Percentiles rank a stretch among this genome's conserved stretches.
phyloP scores from a whole-genome alignment of 768 basidiomycete species.

The Lentinula sp. region DNA sequence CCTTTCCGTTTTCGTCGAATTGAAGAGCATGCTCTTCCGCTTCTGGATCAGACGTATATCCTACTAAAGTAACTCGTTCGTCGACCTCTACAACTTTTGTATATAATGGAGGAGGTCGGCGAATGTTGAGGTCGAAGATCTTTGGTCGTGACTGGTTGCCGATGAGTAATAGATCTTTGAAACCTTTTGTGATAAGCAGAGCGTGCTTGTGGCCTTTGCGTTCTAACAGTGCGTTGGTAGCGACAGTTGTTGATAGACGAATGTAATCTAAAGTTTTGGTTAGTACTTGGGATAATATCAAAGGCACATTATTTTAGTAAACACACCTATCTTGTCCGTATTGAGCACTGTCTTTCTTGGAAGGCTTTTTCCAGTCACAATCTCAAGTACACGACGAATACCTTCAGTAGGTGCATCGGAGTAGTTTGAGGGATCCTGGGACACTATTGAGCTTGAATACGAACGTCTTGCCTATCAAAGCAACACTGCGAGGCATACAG shows the following conservation, averaged over 20 bases:
- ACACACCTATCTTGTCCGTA: constrained; percentile 75
- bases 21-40: constrained; percentile 70
- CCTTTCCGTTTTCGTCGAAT: constrained; percentile 68
- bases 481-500: constrained; percentile 33
- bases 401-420: constrained; percentile 92
- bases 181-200: constrained; percentile 85
- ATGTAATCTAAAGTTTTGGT: constrained; percentile 65
- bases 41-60: constrained; percentile 86
- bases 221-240: constrained; percentile 93
- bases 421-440: constrained; percentile 86
- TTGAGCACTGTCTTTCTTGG: constrained; percentile 60
- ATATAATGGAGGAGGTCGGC: constrained; percentile 71
- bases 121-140: constrained; percentile 93
- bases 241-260: constrained; percentile 88
- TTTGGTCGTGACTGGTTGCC: constrained; percentile 93
- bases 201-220: constrained; percentile 92
- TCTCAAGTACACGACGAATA: constrained; percentile 80
- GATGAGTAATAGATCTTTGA: constrained; percentile 87
- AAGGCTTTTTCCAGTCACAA: constrained; percentile 61
- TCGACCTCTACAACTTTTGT: constrained; percentile 69
- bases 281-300: background rate
- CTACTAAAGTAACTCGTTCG: constrained; percentile 91
- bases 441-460: constrained; percentile 43
- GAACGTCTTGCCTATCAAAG: background rate
- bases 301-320: background rate